Evolutionary conservation across 2,329 filamentous ascomycete species (phyloP).

Genomic region (Arthrinium phaeospermum): DNA sequence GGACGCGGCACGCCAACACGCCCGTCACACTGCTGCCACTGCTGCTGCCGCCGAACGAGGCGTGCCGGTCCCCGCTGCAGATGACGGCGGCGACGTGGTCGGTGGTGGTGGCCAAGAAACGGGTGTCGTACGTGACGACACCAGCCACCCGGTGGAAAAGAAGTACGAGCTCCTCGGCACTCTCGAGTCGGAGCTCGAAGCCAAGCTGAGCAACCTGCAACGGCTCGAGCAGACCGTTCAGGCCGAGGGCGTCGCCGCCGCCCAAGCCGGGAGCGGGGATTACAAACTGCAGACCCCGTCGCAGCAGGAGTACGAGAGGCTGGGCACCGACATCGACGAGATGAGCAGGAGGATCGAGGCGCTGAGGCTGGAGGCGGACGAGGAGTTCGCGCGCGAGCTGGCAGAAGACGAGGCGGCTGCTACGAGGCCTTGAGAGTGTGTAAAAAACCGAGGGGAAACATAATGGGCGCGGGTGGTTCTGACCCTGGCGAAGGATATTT

Average conservation of each 20-base stretch:
- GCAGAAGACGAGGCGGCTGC: constrained; percentile 35
- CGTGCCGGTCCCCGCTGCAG: background rate
- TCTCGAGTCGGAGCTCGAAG: constrained; percentile 45
- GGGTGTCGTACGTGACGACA: background rate
- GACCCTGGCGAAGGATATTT: background rate
- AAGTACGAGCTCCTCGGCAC: constrained; percentile 45
- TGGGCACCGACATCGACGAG: constrained; percentile 42
- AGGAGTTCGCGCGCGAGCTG: constrained; percentile 52
- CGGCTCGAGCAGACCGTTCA: constrained; percentile 22
- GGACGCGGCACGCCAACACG: background rate
- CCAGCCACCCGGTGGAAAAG: constrained; percentile 36
- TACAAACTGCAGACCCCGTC: constrained; percentile 18
- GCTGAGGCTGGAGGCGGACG: constrained; percentile 52
- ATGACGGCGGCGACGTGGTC: background rate
- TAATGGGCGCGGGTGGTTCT: too few species aligned
- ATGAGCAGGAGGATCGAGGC: constrained; percentile 31
- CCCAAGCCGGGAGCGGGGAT: constrained; percentile 22
- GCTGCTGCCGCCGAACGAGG: background rate
- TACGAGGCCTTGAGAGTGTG: background rate
- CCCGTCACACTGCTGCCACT: background rate
- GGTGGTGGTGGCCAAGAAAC: background rate
- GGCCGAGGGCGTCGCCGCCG: constrained; percentile 25
- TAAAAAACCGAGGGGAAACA: background rate
- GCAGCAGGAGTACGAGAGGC: constrained; percentile 26
- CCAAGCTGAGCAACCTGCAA: constrained; percentile 19